Conservation (phyloP, 352 stramenopile species). For the Peronospora destructor region DNA sequence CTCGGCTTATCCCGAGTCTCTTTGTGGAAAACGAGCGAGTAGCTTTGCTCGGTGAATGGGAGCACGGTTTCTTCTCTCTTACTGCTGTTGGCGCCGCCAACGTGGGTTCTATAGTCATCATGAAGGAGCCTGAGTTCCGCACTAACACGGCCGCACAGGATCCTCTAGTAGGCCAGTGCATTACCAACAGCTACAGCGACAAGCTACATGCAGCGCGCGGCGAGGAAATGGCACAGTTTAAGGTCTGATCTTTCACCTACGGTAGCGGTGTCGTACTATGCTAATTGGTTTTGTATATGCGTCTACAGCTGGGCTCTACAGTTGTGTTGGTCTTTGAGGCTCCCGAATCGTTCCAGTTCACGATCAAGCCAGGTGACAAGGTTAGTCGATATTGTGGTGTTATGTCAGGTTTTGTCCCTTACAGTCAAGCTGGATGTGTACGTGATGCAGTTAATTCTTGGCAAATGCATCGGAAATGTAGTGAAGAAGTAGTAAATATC, state of each 20-base stretch:
- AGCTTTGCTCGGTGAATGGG: slow-evolving; percentile 62
- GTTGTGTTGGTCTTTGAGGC: slow-evolving; percentile 84
- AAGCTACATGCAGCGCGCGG: slow-evolving; percentile 38
- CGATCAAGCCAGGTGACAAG: slow-evolving; percentile 65
- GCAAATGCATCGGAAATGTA: slow-evolving; percentile 36
- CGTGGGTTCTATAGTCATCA: slow-evolving; percentile 76
- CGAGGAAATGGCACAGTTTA: slow-evolving; percentile 78
- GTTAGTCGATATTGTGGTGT: slow-evolving; percentile 20
- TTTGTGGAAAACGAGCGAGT: slow-evolving; percentile 84
- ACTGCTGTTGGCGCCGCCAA: slow-evolving; percentile 83
- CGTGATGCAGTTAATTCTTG: slow-evolving; percentile 29
- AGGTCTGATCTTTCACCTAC: slow-evolving; percentile 25
- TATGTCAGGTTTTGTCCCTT: not conserved
- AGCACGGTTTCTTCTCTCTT: slow-evolving; percentile 78
- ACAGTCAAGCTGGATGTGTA: slow-evolving; percentile 2
- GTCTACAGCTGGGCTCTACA: slow-evolving; percentile 62
- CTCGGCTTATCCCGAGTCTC: slow-evolving; percentile 60
- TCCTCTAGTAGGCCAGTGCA: slow-evolving; percentile 40
- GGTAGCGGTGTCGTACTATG: not conserved
- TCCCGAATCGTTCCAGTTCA: slow-evolving; percentile 69
- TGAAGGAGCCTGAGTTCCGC: slow-evolving; percentile 57
- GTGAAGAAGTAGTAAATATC: slow-evolving; percentile 1
- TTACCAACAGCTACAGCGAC: slow-evolving; percentile 41
- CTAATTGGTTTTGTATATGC: slow-evolving; percentile 12
- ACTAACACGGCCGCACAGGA: slow-evolving; percentile 63